These are phyloP conservation scores for Lycium ferocissimum DNA, from an alignment of 257 asterid species.

Conservation along the genomic window DNA sequence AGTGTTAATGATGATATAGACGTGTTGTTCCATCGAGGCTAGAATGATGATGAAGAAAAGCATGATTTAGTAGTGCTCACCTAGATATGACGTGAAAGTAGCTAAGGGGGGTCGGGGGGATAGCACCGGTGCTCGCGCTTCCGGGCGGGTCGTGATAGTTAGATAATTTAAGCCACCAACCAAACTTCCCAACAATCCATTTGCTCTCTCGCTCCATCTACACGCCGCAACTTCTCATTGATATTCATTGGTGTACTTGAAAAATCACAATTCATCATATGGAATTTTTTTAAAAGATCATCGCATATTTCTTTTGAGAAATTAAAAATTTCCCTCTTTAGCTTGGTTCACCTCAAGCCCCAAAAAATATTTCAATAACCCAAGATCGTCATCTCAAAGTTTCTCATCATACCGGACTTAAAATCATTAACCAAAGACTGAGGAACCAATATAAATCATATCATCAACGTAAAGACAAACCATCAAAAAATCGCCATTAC, in stretches of 20 bases:
- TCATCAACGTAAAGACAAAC: slow-evolving; percentile 23
- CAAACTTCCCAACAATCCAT: neutral
- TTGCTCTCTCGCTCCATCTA: neutral
- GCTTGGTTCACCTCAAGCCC: slow-evolving; percentile 21
- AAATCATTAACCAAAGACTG: neutral
- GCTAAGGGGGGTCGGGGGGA: too few relatives aligned
- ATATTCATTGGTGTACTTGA: slow-evolving; percentile 8
- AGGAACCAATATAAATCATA: slow-evolving; percentile 27
- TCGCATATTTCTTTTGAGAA: neutral
- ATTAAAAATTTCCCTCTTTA: slow-evolving; percentile 27
- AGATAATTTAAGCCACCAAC: neutral
- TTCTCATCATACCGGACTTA: neutral
- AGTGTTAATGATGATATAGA: too few relatives aligned
- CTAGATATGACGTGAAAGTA: too few relatives aligned
- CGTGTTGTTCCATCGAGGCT: too few relatives aligned
- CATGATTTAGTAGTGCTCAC: too few relatives aligned
- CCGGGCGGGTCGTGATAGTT: too few relatives aligned
- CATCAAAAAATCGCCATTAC: neutral
- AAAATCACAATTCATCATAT: neutral
- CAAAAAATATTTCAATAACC: slow-evolving; percentile 27
- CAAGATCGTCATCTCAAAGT: slow-evolving; percentile 26
- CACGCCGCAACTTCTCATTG: slow-evolving; percentile 20
- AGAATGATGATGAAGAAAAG: too few relatives aligned
- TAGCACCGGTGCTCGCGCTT: too few relatives aligned
- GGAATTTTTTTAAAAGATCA: neutral